A percentile compares a stretch with the other conserved stretches of the same genome.
phyloP scores from a whole-genome alignment of 164 flowering plant species.

The Vitis rotundifolia region DNA sequence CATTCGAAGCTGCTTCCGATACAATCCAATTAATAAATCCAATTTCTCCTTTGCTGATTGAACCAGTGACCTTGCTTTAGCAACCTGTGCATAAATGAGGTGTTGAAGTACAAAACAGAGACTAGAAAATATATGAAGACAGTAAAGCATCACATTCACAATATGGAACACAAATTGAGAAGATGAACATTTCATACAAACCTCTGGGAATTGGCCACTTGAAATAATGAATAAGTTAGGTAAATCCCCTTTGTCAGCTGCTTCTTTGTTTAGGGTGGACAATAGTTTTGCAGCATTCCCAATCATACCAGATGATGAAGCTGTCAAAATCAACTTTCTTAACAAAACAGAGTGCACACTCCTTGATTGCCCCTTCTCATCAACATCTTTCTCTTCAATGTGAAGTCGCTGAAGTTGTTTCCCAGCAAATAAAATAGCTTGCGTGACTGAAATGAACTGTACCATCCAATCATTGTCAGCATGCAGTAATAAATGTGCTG shows the following conservation, averaged over 20 bases:
- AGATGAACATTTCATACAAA: slow-evolving; percentile 17
- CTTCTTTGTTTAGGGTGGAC: slow-evolving; percentile 73
- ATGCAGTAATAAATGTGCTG: neutral
- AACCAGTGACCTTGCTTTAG: slow-evolving; percentile 48
- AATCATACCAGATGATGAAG: slow-evolving; percentile 64
- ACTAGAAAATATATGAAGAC: neutral
- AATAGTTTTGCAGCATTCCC: slow-evolving; percentile 62
- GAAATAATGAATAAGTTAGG: slow-evolving; percentile 53
- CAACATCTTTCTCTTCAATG: slow-evolving; percentile 34
- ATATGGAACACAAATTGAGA: neutral
- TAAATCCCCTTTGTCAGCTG: slow-evolving; percentile 72
- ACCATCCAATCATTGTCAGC: slow-evolving; percentile 23
- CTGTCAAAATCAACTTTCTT: slow-evolving; percentile 69
- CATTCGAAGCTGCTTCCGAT: slow-evolving; percentile 68
- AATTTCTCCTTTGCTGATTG: slow-evolving; percentile 55
- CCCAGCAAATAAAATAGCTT: slow-evolving; percentile 73
- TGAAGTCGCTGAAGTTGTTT: slow-evolving; percentile 78
- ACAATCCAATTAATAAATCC: slow-evolving; percentile 57
- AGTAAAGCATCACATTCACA: neutral
- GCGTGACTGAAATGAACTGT: slow-evolving; percentile 82
- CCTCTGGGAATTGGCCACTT: slow-evolving; percentile 74
- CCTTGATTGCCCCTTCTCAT: slow-evolving; percentile 14
- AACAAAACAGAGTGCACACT: slow-evolving; percentile 51
- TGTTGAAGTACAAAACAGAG: neutral
- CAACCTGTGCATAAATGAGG: slow-evolving; percentile 44